Conservation (phyloP, 2,329 filamentous ascomycete species). For the Colletotrichum eleusines region DNA sequence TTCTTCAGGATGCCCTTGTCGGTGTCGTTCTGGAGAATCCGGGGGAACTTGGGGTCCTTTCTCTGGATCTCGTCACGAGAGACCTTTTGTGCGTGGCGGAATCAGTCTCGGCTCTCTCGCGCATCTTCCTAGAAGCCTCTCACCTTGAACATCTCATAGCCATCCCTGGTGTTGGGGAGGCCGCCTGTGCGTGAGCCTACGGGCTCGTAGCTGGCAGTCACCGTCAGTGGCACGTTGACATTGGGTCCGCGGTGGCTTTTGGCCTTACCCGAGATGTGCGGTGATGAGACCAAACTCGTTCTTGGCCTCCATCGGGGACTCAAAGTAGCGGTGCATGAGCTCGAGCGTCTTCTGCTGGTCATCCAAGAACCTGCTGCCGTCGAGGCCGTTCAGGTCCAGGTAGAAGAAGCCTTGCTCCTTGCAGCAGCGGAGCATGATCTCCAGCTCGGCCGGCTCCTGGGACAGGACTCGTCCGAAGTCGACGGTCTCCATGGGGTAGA, state of each 20-base stretch:
- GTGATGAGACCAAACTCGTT: slow-evolving; percentile 67
- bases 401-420: slow-evolving; percentile 67
- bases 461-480: slow-evolving; percentile 65
- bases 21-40: slow-evolving; percentile 60
- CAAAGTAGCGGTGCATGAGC: slow-evolving; percentile 69
- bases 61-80: slow-evolving; percentile 64
- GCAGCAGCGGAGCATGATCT: slow-evolving; percentile 63
- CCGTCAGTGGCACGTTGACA: slow-evolving; percentile 12
- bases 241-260: not conserved
- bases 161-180: slow-evolving; percentile 61
- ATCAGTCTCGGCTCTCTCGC: not conserved
- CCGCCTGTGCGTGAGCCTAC: slow-evolving; percentile 62
- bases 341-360: slow-evolving; percentile 65
- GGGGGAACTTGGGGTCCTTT: slow-evolving; percentile 59
- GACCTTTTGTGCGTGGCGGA: slow-evolving; percentile 44
- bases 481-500: slow-evolving; percentile 65
- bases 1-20: slow-evolving; percentile 63
- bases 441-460: slow-evolving; percentile 65
- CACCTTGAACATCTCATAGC: slow-evolving; percentile 65
- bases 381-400: slow-evolving; percentile 64
- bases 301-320: slow-evolving; percentile 64
- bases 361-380: slow-evolving; percentile 64
- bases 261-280: slow-evolving; percentile 62
- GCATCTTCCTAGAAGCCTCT: slow-evolving; percentile 41
- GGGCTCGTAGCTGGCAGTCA: slow-evolving; percentile 57